Evolutionary conservation across 73 alveolate genomes (phyloP), one percentile per base, ranked within the genome.

Genomic region (Effrenium voratum): DNA sequence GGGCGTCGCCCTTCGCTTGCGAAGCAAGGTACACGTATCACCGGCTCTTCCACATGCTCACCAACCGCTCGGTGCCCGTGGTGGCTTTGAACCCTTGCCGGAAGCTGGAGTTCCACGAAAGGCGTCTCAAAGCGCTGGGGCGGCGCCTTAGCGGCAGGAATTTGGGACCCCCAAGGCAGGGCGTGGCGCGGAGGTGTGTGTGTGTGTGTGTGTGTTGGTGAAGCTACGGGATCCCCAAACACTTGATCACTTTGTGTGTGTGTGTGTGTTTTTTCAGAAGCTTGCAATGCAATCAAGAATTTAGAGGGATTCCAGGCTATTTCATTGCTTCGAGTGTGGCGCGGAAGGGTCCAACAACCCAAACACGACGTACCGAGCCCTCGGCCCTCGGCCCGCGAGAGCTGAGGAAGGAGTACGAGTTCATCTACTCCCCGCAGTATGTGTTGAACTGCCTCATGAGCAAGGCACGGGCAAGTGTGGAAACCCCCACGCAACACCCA

Each of bases 361-460:
- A 34, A 41, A 57, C 28, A 57, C 72, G 72, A 57, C 72, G 28
- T 57, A 30, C 72, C 16, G 28, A 22, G 72, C 28, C 3, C n/a
- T 57, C n/a, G 28, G 28, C 16, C 72, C 16, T 22, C 28, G 72
- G 3, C 16, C 40, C 1, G 34, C 43, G 41, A 66, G 1, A 10
- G 13, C 63, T 40, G 10, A 90, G 97, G 97, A 47, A 57, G 3
- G 87, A 90, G 43, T 90, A 90, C 43, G 87, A 90, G 36, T 90
- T 90, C 87, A 90, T 90, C 87, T 90, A 66, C 87, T 90, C 97
- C 40, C 97, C 97, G 22, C 76, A 38, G 75, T 90, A 68, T 30
- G 76, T 90, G n/a, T 50, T 90, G 76, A 90, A 90, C 87, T 90
- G 77, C 76, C 55, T 90, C 38, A 70, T 44, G 47, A 70, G 97